Conservation (phyloP, 768 basidiomycete species). For the Tricholomella constricta region DNA sequence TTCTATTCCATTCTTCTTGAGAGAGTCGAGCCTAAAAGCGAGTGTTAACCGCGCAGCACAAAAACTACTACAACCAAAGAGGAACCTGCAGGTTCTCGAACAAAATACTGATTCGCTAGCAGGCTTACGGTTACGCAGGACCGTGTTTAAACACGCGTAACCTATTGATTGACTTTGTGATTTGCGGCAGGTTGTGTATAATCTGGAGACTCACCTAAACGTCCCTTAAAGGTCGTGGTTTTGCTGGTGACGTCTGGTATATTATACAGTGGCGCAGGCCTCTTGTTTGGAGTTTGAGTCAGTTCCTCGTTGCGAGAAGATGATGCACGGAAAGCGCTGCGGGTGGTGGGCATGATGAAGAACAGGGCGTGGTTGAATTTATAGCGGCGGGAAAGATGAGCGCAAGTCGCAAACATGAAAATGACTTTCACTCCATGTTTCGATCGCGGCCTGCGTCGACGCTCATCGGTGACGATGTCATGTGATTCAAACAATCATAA, state of each 20-base stretch:
- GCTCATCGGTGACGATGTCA: too few relatives aligned
- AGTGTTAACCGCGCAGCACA: not conserved
- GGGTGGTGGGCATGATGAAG: too few relatives aligned
- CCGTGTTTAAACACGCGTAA: constrained; percentile 86
- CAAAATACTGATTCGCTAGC: constrained; percentile 71
- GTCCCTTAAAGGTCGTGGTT: not conserved
- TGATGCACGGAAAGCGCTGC: too few relatives aligned
- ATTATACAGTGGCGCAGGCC: constrained; percentile 55
- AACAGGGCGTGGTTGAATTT: too few relatives aligned
- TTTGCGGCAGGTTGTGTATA: too few relatives aligned
- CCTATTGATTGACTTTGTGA: constrained; percentile 31
- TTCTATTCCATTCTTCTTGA: constrained; percentile 79
- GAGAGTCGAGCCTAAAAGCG: constrained; percentile 61
- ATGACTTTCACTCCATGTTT: too few relatives aligned
- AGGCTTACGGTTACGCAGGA: constrained; percentile 73
- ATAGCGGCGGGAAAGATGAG: too few relatives aligned
- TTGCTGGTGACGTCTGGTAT: constrained; percentile 56
- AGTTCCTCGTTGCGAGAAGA: not conserved
- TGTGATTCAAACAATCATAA: too few relatives aligned
- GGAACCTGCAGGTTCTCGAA: constrained; percentile 64
- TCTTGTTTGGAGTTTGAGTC: constrained; percentile 21
- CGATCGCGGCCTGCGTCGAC: too few relatives aligned
- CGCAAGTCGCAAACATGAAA: too few relatives aligned
- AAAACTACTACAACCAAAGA: constrained; percentile 10
- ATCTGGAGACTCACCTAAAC: not conserved